Evolutionary conservation across 78 protist genomes (phyloP).

Genomic region (Dictyostelium citrinum): DNA sequence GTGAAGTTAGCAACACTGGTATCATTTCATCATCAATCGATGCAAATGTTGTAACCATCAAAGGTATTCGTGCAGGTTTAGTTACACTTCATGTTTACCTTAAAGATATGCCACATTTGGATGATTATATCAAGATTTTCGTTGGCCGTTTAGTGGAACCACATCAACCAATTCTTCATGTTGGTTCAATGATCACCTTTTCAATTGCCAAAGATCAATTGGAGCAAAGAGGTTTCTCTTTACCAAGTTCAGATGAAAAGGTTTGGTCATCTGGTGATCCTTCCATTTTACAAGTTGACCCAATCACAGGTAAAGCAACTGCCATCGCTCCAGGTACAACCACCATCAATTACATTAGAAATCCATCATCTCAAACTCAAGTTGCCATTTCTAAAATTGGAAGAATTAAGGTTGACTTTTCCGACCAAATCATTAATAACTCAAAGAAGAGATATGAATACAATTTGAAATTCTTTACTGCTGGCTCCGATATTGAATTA

Average conservation of each 20-base stretch:
- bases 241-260: not conserved
- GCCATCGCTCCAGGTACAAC: slow-evolving; percentile 10
- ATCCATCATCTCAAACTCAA: slow-evolving; percentile 46
- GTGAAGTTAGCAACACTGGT: slow-evolving; percentile 42
- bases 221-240: not conserved
- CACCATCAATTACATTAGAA: slow-evolving; percentile 8
- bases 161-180: slow-evolving; percentile 22
- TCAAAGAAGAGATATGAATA: not conserved
- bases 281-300: not conserved
- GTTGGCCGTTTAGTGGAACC: slow-evolving; percentile 73
- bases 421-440: slow-evolving; percentile 16
- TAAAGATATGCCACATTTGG: slow-evolving; percentile 57
- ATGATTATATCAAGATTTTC: slow-evolving; percentile 60
- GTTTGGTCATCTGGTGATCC: slow-evolving; percentile 23
- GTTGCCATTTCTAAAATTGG: not conserved
- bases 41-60: not conserved
- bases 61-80: slow-evolving; percentile 53
- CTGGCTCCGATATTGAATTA: not conserved
- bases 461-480: slow-evolving; percentile 8
- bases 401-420: slow-evolving; percentile 9
- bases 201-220: not conserved
- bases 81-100: slow-evolving; percentile 52
- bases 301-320: slow-evolving; percentile 2
- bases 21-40: slow-evolving; percentile 33
- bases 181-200: slow-evolving; percentile 20